Evolutionary conservation across 2,329 filamentous ascomycete species (phyloP).

Genomic region (Pseudovirgaria hyperparasitica): DNA sequence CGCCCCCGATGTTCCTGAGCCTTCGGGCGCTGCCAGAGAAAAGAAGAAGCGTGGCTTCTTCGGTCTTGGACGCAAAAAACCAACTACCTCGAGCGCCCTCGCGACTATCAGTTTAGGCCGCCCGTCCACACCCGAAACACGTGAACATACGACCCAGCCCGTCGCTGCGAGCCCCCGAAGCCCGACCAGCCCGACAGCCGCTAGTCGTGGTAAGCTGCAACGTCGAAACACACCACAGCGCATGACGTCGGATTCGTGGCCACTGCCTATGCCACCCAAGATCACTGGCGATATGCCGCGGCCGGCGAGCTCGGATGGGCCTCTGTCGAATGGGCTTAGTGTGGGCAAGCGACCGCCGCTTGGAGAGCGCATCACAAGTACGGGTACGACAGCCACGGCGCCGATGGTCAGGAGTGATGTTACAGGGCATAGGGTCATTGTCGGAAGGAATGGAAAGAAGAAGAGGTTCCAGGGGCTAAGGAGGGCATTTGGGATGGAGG

Average conservation of each 20-base stretch:
- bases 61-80: slow-evolving; percentile 51
- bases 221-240: slow-evolving; percentile 29
- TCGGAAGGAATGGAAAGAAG: slow-evolving; percentile 31
- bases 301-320: slow-evolving; percentile 19
- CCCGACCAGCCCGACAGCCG: slow-evolving; percentile 7
- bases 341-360: slow-evolving; percentile 7
- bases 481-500: slow-evolving; percentile 49
- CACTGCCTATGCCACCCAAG: slow-evolving; percentile 26
- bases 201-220: slow-evolving; percentile 28
- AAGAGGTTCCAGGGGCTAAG: slow-evolving; percentile 59
- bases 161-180: slow-evolving; percentile 16
- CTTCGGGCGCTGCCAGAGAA: slow-evolving; percentile 17
- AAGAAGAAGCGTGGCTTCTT: slow-evolving; percentile 31
- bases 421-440: slow-evolving; percentile 15
- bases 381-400: slow-evolving; percentile 14
- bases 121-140: slow-evolving; percentile 17
- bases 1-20: slow-evolving; percentile 17
- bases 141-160: slow-evolving; percentile 15
- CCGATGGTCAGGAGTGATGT: slow-evolving; percentile 20
- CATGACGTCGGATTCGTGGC: slow-evolving; percentile 34
- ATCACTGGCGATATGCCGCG: slow-evolving; percentile 12
- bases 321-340: slow-evolving; percentile 10
- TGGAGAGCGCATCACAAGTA: slow-evolving; percentile 12
- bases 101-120: slow-evolving; percentile 13
- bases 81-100: slow-evolving; percentile 10